Conservation (phyloP, 768 basidiomycete species). For the Exidia glandulosa region DNA sequence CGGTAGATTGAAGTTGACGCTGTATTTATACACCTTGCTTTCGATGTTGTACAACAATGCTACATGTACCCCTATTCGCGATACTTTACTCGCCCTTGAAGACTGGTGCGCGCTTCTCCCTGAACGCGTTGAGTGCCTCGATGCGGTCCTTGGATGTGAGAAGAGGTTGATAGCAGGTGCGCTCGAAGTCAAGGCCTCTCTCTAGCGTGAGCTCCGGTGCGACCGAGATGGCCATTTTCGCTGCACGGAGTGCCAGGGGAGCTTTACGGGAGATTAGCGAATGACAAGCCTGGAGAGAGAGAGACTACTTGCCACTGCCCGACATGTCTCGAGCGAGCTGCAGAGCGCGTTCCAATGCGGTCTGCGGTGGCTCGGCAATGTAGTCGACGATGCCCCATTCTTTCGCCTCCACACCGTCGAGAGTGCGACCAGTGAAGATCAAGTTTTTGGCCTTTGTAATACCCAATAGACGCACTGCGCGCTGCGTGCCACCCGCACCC, state of each 20-base stretch:
- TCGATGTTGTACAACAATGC: background rate
- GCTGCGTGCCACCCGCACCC: slow-evolving; percentile 83
- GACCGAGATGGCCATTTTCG: slow-evolving; percentile 74
- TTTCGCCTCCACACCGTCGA: slow-evolving; percentile 57
- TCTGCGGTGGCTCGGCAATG: slow-evolving; percentile 46
- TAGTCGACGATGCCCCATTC: slow-evolving; percentile 78
- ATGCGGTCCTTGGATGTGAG: slow-evolving; percentile 62
- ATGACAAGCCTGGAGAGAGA: background rate
- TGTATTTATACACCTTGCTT: background rate
- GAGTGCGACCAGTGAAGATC: slow-evolving; percentile 67
- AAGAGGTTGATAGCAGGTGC: slow-evolving; percentile 72
- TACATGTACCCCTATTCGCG: background rate
- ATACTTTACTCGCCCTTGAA: slow-evolving; percentile 64
- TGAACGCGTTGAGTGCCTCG: slow-evolving; percentile 82
- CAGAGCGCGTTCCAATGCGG: slow-evolving; percentile 62
- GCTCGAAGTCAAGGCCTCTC: slow-evolving; percentile 86
- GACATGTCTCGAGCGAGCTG: slow-evolving; percentile 56
- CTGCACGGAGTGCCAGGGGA: slow-evolving; percentile 77
- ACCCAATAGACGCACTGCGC: slow-evolving; percentile 67
- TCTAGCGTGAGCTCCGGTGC: slow-evolving; percentile 73
- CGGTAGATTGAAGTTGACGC: too few relatives aligned
- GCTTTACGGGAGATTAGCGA: slow-evolving; percentile 32
- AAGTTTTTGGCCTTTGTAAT: slow-evolving; percentile 74
- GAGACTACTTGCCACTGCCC: slow-evolving; percentile 44
- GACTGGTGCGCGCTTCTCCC: slow-evolving; percentile 64